Evolutionary conservation across 257 asterid species (phyloP), one percentile per base, ranked within the genome.

Genomic region (Ehretia macrophylla): DNA sequence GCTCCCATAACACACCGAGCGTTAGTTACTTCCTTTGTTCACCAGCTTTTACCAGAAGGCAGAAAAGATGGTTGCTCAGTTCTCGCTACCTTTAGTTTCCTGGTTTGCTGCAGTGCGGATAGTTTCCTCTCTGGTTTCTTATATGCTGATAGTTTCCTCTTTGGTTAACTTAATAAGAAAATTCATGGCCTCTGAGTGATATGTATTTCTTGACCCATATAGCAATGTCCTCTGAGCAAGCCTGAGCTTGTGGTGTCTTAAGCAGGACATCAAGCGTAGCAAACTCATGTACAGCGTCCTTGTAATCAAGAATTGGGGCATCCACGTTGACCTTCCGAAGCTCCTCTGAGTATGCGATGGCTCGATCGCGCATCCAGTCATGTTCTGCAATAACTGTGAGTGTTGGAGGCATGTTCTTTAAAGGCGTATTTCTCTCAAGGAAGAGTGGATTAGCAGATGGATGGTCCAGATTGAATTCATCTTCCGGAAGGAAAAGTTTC

Each of bases 361-460:
- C 95, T 5, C 94, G 69, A 64, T 86, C 94, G 10, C 94, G 74
- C 95, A 86, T 89, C 95, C 87, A 86, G 45, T 89, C 97, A 54
- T 86, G 90, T 56, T 89, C 95, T 0, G 95, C 97, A 5, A 76
- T 82, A 19, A 89, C 72, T 14, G 95, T 86, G 8, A 89, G 85
- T 17, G 95, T 89, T 19, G 97, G 97, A 32, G 97, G 95, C 94
- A 82, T 84, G 74, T 52, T 62, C 68, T 78, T 84, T 20, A 89
- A 62, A 48, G 88, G 72, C 13, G 74, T 69, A 19, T 65, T 77
- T 70, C 70, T 56, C 0, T 55, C 63, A 9, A 65, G 70, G 48
- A 64, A 44, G 37, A 87, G 88, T 53, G 95, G 95, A 76, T 89
- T 86, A 49, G 81, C 85, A 5, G 94, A 85, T 4, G 83, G 94